Base-by-base conservation (phyloP, 345 rosid species). In the Citrus inodora region DNA sequence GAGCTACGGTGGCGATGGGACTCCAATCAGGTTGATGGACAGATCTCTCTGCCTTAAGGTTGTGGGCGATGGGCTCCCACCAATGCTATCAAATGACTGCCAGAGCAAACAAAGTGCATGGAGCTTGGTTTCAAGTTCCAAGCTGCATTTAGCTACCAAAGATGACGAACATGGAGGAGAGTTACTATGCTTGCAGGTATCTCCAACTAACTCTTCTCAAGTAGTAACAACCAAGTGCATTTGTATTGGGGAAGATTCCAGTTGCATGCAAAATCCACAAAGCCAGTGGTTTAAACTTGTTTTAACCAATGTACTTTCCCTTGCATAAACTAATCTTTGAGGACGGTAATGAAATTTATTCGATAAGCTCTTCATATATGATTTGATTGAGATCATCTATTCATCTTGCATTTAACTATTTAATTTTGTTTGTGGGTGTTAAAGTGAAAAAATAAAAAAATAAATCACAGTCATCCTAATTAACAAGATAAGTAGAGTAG, bases 211-310 rank as follows among this genome's bases (percentile, higher is more conserved):
- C 71, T 73, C 78, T 8, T 21, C 71, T 5, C 37, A 17, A 38
- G 69, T 87, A 32, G 17, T 86, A 19, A 72, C 77, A 5, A 86
- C n/a, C 24, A 74, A 33, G 42, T 86, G 88, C 75, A 78, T 70
- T 69, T 86, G 90, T 35, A 32, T 86, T 56, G 77, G 73, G 3
- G 78, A 72, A 25, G 86, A 87, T 33, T 62, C 67, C 2, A 16
- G 30, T 7, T 84, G 90, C 69, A 4, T 17, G 71, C 14, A 46
- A 27, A 81, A 84, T 37, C 87, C 87, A 2, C 75, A 33, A 63
- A 79, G 83, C 76, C 88, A 87, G 32, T 86, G 90, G 90, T 86
- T 86, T 76, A 84, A 84, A 71, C 53, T 84, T 17, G 83, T 82
- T 53, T 53, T 53, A 53, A 53, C 7, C 7, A 53, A 17, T 53